Evolutionary conservation across 345 rosid genomes (phyloP), one percentile per base, ranked within the genome.

Genomic region (Rhizophora apiculata): DNA sequence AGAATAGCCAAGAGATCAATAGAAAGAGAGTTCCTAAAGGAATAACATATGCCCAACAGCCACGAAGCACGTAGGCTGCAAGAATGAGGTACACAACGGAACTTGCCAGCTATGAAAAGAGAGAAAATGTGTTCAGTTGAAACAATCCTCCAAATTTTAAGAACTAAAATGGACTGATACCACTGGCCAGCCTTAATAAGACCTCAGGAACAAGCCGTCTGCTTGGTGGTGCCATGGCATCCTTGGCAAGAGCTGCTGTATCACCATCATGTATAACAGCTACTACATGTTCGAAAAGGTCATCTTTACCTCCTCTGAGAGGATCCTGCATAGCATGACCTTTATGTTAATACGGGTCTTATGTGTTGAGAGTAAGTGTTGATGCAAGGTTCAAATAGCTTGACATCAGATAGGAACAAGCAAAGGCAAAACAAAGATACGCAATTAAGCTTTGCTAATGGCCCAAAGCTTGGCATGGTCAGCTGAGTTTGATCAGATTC

Each of bases 281-380:
- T 18, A 77, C 73, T 46, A 77, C 5, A 37, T 68, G 73, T 13
- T 72, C 76, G 13, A 72, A 64, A 56, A 77, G 32, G 26, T 63
- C 80, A 30, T 77, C 80, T 64, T 63, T 60, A 31, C 80, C 80
- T 6, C 80, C 80, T 68, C 80, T 77, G 9, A 77, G 52, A 34
- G 80, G 80, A 72, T 77, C 80, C 80, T 77, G 80, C 46, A 67
- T 9, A 26, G 29, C 26, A 34, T 8, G 48, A 34, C 55, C 22
- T 6, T 5, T 24, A 56, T 21, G 18, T 56, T 24, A 56, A 56
- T 21, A n/a, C 29, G 15, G 16, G 19, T 56, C 22, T 27, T 9
- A 56, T 10, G 4, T 56, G 24, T 43, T 10, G 60, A 53, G n/a
- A 43, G 27, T 1, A 20, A 68, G 13, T 24, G 30, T 27, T 56